These are phyloP conservation scores for Colletotrichum lupini DNA, from an alignment of 2,329 filamentous ascomycete species.

Conservation along the genomic window DNA sequence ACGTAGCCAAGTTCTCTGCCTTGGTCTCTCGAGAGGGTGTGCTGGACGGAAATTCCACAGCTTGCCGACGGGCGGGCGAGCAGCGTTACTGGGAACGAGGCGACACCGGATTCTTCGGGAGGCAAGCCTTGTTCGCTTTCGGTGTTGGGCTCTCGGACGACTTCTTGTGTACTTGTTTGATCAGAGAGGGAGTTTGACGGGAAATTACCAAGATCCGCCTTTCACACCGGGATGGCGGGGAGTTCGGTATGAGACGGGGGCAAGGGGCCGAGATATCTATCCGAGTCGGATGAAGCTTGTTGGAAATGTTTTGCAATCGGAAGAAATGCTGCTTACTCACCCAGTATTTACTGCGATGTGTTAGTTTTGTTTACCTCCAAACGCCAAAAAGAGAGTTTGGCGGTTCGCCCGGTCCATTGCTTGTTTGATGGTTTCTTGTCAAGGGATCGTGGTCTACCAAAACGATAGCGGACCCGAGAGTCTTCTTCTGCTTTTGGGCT, in stretches of 20 bases:
- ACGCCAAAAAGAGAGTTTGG: neutral
- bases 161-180: neutral
- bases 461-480: neutral
- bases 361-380: neutral
- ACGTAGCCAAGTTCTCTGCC: neutral
- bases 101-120: neutral
- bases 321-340: too few species aligned
- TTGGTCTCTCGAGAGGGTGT: neutral
- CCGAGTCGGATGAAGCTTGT: neutral
- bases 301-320: neutral
- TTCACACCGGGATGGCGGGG: constrained; percentile 9
- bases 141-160: constrained; percentile 2
- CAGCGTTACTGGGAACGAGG: neutral
- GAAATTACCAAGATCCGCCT: neutral
- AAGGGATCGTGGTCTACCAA: neutral
- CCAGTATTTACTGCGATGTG: too few species aligned
- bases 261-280: neutral
- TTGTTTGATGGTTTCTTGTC: neutral
- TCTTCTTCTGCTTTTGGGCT: neutral
- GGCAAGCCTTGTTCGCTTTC: neutral
- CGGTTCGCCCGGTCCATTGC: neutral
- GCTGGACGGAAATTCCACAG: neutral
- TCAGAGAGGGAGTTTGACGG: neutral
- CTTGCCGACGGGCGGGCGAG: neutral
- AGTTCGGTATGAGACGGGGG: neutral